Base-by-base conservation (phyloP, 371 early-diverging fungal species). In the Mortierella sp. region DNA sequence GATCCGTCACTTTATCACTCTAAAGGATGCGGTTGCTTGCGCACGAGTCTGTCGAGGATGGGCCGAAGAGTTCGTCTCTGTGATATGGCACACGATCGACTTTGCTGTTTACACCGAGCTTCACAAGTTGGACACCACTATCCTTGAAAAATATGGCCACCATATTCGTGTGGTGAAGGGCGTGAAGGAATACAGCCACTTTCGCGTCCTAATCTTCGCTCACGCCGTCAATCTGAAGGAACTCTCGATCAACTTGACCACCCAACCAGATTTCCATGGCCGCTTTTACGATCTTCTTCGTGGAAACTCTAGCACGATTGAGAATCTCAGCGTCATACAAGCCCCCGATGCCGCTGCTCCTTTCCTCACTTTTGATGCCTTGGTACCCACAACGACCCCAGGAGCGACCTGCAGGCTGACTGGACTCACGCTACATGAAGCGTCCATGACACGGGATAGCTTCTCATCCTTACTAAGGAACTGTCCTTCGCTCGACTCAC, bases 51-150 rank as follows among this genome's bases (percentile, higher is more conserved):
- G 19, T 22, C 37, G 22, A 24, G 40, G 10, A 4, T 54, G 54
- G 54, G 17, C 54, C 24, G 24, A 40, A 16, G 40, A 54, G 24
- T 54, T 54, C 17, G 14, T 24, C 9, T n/a, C 14, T 24, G 19
- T 10, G 5, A 24, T 54, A 13, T 54, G 54, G 54, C 39, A 40
- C 40, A 54, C 39, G 2, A 22, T 54, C 54, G 54, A 54, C 41
- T 54, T 54, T 24, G 22, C 37, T 5, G 54, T 40, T 16, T 40
- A 53, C 40, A 37, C 13, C 3, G 14, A 3, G 12, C 37, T 53
- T 13, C 12, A 6, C 40, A 12, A 37, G 21, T 19, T 53, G 22
- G 40, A 31, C n/a, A 10, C 40, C 21, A 16, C n/a, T 14, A 21
- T 37, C n/a, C 12, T 53, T 37, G 16, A 3, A 13, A 53, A 40